Evolutionary conservation across 352 stramenopile genomes (phyloP).

Genomic region (Phytophthora palmivora): DNA sequence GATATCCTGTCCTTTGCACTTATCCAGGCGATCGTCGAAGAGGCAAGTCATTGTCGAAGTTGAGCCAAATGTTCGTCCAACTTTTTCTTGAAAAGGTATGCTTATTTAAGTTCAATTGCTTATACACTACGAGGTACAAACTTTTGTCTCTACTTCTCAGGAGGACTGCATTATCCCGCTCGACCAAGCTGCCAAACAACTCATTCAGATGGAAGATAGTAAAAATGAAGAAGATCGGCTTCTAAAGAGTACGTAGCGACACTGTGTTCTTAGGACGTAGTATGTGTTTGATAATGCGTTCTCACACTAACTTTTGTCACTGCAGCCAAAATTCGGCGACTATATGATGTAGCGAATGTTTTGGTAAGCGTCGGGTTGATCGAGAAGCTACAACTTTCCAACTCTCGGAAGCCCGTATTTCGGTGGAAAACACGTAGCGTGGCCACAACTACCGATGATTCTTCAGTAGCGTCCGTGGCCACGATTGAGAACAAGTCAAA

Average conservation of each 20-base stretch:
- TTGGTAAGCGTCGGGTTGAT: slow-evolving; percentile 93
- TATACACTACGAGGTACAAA: too few relatives aligned
- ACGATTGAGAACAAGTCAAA: slow-evolving; percentile 7
- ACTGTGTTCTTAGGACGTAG: neutral
- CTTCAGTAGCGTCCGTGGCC: neutral
- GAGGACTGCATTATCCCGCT: slow-evolving; percentile 94
- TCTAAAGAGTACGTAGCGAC: slow-evolving; percentile 74
- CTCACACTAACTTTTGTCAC: slow-evolving; percentile 10
- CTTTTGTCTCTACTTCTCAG: slow-evolving; percentile 20
- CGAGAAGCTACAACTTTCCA: slow-evolving; percentile 87
- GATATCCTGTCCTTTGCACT: neutral
- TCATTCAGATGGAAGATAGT: slow-evolving; percentile 90
- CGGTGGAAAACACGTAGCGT: slow-evolving; percentile 67
- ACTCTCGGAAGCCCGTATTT: slow-evolving; percentile 86
- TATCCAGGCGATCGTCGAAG: slow-evolving; percentile 56
- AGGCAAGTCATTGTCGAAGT: slow-evolving; percentile 90
- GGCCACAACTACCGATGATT: neutral
- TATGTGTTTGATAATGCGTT: neutral
- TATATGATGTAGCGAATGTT: slow-evolving; percentile 99
- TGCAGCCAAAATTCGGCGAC: slow-evolving; percentile 93
- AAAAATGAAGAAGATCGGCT: slow-evolving; percentile 77
- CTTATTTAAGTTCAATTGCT: slow-evolving; percentile 6
- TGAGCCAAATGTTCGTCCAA: slow-evolving; percentile 96
- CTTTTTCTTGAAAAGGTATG: slow-evolving; percentile 92
- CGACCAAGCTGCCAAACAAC: slow-evolving; percentile 93